Base-by-base conservation (phyloP, 768 basidiomycete genomes). In the Termitomyces sp. region DNA sequence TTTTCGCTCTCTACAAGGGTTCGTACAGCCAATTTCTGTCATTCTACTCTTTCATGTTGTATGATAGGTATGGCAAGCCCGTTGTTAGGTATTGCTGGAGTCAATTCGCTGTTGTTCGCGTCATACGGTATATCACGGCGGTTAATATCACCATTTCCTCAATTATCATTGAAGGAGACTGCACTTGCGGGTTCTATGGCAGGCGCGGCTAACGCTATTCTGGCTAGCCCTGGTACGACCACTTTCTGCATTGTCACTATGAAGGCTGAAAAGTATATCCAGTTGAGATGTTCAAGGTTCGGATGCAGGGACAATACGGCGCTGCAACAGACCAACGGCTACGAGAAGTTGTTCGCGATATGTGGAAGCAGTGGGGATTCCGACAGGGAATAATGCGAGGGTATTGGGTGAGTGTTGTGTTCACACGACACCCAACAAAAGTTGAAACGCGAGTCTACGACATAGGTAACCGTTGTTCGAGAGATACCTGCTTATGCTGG, bases 251-350 rank as follows among this genome's bases (percentile, higher is more conserved):
- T 14, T 8, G 37, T 39, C 37, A 48, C 26, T 9, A 14, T 13
- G 26, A n/a, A 9, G 9, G 26, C 5, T 52, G 37, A 24, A 39
- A n/a, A 55, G n/a, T 6, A 33, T 30, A 39, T 51, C 7, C 20
- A 93, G 92, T 94, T 51, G 97, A 99, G 73, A 93, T 98, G 91
- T 98, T 98, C 78, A 98, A 99, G 74, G 93, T 98, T 30, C 83
- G 92, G 18, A 97, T 97, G 96, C 95, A 97, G 72, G 95, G 90
- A 7, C 92, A 98, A 69, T 96, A 97, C 64, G 96, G 95, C 12
- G 80, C 78, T 4, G 78, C 84, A 13, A 79, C 82, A 9, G 95
- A 98, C 69, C 89, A 95, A 71, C 82, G 84, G 40, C 77, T 99
- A 27, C 74, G 87, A 36, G 79, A 75, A 8, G 80, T 98, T 9